A percentile compares a stretch with the other conserved stretches of the same genome.
phyloP scores from a whole-genome alignment of 305 asterid species.

The Fraxinus velutina region DNA sequence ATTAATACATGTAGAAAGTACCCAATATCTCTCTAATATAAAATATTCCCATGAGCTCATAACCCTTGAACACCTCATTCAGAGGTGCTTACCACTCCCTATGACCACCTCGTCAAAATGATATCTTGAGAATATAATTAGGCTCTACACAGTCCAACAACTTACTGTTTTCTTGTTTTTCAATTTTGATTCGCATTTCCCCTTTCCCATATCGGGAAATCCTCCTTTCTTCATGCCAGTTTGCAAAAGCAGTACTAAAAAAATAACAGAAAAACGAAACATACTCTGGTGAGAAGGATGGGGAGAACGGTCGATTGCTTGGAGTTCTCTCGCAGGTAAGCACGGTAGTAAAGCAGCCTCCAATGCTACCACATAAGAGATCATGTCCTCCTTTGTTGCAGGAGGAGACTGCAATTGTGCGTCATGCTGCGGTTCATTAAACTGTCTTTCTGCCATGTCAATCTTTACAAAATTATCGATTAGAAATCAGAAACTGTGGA shows the following conservation, averaged over 20 bases:
- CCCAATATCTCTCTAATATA: neutral
- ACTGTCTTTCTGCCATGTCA: slow-evolving; percentile 64
- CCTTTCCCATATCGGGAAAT: neutral
- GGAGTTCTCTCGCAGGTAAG: slow-evolving; percentile 93
- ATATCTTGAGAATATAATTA: neutral
- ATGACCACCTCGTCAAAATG: neutral
- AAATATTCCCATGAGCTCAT: neutral
- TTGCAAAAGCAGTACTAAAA: neutral
- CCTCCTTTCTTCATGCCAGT: neutral
- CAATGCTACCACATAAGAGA: slow-evolving; percentile 69
- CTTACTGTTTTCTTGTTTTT: neutral
- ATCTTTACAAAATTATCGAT: neutral
- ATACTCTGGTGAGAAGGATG: slow-evolving; percentile 96
- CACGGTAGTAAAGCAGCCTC: slow-evolving; percentile 92
- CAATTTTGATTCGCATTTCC: neutral
- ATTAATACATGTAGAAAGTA: neutral
- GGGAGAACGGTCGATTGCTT: slow-evolving; percentile 89
- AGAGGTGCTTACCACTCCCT: neutral
- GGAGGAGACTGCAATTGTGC: slow-evolving; percentile 44
- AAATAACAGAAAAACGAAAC: slow-evolving; percentile 12
- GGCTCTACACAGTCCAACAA: neutral
- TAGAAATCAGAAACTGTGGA: slow-evolving; percentile 20
- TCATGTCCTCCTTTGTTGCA: slow-evolving; percentile 63
- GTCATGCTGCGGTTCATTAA: slow-evolving; percentile 52
- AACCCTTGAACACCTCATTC: neutral